Conservation (phyloP, 108 stramenopile genomes). For the Seminavis robusta region DNA sequence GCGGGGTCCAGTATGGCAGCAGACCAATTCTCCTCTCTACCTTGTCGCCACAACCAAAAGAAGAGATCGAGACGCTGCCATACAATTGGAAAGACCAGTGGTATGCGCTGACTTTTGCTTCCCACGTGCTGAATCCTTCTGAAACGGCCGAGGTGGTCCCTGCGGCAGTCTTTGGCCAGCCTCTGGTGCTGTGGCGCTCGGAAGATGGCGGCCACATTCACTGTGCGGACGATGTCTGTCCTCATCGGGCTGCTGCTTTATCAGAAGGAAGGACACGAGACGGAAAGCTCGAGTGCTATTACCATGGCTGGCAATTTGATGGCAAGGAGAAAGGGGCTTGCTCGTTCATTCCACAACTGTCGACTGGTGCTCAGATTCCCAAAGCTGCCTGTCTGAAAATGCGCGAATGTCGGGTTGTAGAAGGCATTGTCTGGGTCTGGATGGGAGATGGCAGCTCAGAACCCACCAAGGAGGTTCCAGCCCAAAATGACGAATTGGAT, state of each 20-base stretch:
- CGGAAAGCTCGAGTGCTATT: constrained; percentile 47
- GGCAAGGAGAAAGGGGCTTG: constrained; percentile 26
- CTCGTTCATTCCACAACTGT: constrained; percentile 17
- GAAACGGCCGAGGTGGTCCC: constrained; percentile 17
- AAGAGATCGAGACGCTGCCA: neutral
- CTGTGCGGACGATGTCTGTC: constrained; percentile 54
- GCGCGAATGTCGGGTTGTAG: constrained; percentile 21
- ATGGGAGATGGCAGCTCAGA: constrained; percentile 28
- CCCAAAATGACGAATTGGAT: too few relatives aligned
- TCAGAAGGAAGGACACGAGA: constrained; percentile 64
- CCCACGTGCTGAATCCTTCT: constrained; percentile 13
- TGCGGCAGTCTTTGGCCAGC: constrained; percentile 28
- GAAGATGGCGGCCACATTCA: constrained; percentile 22
- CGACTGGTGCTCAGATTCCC: constrained; percentile 47
- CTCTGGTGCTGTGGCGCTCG: constrained; percentile 22
- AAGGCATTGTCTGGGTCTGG: constrained; percentile 41
- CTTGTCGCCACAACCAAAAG: neutral
- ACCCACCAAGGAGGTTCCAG: neutral
- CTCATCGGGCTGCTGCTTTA: constrained; percentile 71
- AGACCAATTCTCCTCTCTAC: too few relatives aligned
- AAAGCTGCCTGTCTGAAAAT: constrained; percentile 19
- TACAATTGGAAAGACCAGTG: constrained; percentile 21
- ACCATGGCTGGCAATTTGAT: constrained; percentile 83
- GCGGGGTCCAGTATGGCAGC: too few relatives aligned
- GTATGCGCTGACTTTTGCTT: constrained; percentile 32